A percentile compares a stretch with the other conserved stretches of the same genome.
Conservation (phyloP, 768 basidiomycete genomes). For the Tylopilus subfusipes region DNA sequence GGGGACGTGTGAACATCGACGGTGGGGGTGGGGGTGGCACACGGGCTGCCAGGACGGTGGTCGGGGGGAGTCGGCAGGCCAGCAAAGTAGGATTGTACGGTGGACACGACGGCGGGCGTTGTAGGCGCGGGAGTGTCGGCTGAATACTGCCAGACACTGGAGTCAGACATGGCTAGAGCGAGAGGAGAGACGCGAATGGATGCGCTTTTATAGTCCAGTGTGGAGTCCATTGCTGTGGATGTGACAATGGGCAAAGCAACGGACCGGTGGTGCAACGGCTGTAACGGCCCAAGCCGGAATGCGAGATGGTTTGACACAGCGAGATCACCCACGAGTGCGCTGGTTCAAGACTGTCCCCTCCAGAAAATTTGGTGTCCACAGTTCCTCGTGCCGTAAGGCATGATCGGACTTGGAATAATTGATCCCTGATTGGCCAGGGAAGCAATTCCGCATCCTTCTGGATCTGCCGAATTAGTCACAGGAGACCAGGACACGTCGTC, state of each 20-base stretch:
- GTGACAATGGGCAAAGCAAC: neutral
- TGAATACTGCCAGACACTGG: neutral
- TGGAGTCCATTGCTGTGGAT: conserved; percentile 3
- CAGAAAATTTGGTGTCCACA: conserved; percentile 89
- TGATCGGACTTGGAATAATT: conserved; percentile 78
- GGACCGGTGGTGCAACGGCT: conserved; percentile 62
- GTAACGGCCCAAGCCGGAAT: conserved; percentile 82
- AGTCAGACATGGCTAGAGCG: neutral
- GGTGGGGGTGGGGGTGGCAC: neutral
- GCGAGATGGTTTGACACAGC: conserved; percentile 63
- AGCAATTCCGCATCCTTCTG: conserved; percentile 91
- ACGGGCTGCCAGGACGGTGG: neutral
- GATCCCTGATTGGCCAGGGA: conserved; percentile 83
- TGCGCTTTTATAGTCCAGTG: conserved; percentile 9
- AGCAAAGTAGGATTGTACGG: neutral
- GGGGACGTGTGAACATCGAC: conserved; percentile 11
- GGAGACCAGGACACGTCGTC: conserved; percentile 84
- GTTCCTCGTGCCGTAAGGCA: conserved; percentile 59
- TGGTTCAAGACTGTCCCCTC: conserved; percentile 93
- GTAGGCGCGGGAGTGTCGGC: neutral
- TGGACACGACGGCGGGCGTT: conserved; percentile 9
- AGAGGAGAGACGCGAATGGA: neutral
- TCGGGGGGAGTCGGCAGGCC: conserved; percentile 8
- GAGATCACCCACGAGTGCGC: conserved; percentile 65
- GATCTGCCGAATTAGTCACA: conserved; percentile 88